phyloP scores from a whole-genome alignment of 805 yeast genomes.

The Jamesozyma rosinii region DNA sequence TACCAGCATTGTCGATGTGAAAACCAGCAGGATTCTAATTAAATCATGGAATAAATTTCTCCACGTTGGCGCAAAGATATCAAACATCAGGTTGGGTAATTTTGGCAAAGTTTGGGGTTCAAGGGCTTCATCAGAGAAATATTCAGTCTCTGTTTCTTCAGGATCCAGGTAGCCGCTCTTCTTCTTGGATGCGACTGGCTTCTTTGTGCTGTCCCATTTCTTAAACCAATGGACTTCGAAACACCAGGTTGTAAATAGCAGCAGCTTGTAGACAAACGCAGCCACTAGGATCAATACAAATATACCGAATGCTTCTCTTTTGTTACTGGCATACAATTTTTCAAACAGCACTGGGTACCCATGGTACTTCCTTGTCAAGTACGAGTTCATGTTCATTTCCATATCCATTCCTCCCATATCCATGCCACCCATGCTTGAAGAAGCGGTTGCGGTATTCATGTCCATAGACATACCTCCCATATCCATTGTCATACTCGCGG shows the following conservation, averaged over 20 bases:
- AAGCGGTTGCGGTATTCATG: background rate
- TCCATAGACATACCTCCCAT: constrained; percentile 5
- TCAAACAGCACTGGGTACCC: constrained; percentile 58
- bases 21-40: constrained; percentile 46
- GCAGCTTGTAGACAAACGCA: constrained; percentile 51
- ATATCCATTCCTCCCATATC: background rate
- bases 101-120: constrained; percentile 19
- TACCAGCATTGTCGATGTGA: constrained; percentile 55
- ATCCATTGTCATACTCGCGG: background rate
- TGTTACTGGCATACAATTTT: constrained; percentile 41
- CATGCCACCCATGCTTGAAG: constrained; percentile 2
- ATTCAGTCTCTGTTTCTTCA: constrained; percentile 32
- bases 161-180: constrained; percentile 1
- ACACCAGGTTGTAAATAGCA: constrained; percentile 51
- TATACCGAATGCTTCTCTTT: constrained; percentile 65
- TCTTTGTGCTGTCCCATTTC: constrained; percentile 27
- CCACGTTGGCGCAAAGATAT: constrained; percentile 24
- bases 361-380: constrained; percentile 41
- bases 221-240: constrained; percentile 59
- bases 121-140: constrained; percentile 10
- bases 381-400: constrained; percentile 46
- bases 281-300: constrained; percentile 51
- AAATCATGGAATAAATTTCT: constrained; percentile 35
- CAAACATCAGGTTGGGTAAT: constrained; percentile 24
- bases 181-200: constrained; percentile 2